phyloP scores from a whole-genome alignment of 257 asterid genomes.

The Perilla frutescens region DNA sequence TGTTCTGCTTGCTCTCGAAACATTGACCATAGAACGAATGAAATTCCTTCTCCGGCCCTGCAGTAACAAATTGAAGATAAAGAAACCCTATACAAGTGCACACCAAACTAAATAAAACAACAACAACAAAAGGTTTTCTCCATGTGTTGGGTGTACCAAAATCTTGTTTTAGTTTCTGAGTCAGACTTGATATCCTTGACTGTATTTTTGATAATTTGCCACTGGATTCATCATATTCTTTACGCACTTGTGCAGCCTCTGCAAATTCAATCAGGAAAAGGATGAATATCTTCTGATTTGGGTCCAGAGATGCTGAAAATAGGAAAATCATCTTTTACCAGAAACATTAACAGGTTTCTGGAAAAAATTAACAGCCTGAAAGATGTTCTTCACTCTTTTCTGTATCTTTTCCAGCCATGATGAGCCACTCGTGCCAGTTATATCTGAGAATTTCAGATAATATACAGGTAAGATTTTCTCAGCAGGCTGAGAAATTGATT shows the following conservation, averaged over 20 bases:
- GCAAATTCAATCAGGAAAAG: constrained; percentile 41
- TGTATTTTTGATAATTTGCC: constrained; percentile 83
- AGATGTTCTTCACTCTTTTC: constrained; percentile 62
- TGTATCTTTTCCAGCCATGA: constrained; percentile 95
- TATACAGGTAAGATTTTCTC: constrained; percentile 30
- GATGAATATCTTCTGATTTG: constrained; percentile 34
- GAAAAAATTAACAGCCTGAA: constrained; percentile 77
- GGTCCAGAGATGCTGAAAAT: constrained; percentile 27
- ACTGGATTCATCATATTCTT: constrained; percentile 84
- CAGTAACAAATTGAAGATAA: constrained; percentile 44
- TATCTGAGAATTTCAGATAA: constrained; percentile 56
- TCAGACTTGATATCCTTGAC: constrained; percentile 88
- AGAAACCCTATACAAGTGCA: constrained; percentile 22
- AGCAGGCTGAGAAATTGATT: constrained; percentile 29
- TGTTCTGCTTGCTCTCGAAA: constrained; percentile 90
- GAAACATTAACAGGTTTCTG: constrained; percentile 84
- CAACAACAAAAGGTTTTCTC: constrained; percentile 27
- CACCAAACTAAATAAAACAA: constrained; percentile 4
- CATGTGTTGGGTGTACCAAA: constrained; percentile 61
- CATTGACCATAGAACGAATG: constrained; percentile 92
- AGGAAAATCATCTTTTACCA: constrained; percentile 56
- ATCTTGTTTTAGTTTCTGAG: constrained; percentile 82
- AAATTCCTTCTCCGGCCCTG: constrained; percentile 96
- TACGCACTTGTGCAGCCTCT: constrained; percentile 88
- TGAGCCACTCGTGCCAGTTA: constrained; percentile 54